Base-by-base conservation (phyloP, 495 filamentous ascomycete genomes). In the Aspergillus heteromorphus region DNA sequence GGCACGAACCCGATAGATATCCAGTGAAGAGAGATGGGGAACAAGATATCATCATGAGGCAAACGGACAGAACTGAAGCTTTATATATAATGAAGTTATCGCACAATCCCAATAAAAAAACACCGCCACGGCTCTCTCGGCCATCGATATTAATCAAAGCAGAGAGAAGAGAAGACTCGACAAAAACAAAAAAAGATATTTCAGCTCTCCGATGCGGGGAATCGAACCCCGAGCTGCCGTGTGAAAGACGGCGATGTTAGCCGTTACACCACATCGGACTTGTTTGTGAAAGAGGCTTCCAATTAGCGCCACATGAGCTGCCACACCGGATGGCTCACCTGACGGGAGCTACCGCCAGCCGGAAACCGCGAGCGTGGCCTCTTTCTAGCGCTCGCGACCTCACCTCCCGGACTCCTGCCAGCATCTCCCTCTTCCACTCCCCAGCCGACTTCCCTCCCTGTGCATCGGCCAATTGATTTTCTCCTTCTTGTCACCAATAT, bases 311-410 rank as follows among this genome's bases (percentile, higher is more conserved):
- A 34, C 14, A 34, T 7, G 14, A 34, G 30, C 2, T 38, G 13
- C 34, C 5, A n/a, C 5, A 38, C 1, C n/a, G 6, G 34, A 4
- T 7, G 10, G 3, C 27, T 16, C 13, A 6, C 21, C 42, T 53
- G 49, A 55, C 58, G 10, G 52, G 66, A 65, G 56, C 61, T 38
- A 14, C 13, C 19, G 29, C 43, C 51, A 54, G 31, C 36, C 45
- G 57, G 62, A 70, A 73, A 72, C 55, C 67, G 72, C 63, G 70
- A 75, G 71, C 72, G 72, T 75, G 72, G 70, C 72, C 72, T 74
- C 72, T 72, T 70, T 70, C 63, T 63, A 61, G 65, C 66, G 62
- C 57, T 58, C 50, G 45, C 56, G 59, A 67, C 63, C 55, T 68
- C 64, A 54, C 48, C 56, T 61, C 60, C 45, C 43, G 55, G 48